Evolutionary conservation across 768 basidiomycete genomes (phyloP).

Genomic region (Suillus tomentosus): DNA sequence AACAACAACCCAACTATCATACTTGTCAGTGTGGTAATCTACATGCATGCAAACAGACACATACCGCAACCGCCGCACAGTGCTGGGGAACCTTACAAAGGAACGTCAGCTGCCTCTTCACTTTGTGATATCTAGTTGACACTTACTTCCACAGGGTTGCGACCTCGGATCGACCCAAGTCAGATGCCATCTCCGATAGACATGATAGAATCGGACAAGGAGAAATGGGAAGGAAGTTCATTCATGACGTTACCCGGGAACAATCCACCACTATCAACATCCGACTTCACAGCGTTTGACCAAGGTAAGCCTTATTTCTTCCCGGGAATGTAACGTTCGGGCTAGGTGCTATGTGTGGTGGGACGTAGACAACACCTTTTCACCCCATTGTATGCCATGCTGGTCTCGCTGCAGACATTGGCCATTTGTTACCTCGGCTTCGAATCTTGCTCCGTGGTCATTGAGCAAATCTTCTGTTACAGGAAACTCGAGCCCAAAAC

Average conservation of each 20-base stretch:
- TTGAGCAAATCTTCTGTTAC: slow-evolving; percentile 6
- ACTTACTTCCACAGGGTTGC: slow-evolving; percentile 53
- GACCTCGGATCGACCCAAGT: slow-evolving; percentile 79
- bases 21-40: not conserved
- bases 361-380: not conserved
- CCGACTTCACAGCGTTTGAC: slow-evolving; percentile 88
- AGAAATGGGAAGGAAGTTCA: slow-evolving; percentile 70
- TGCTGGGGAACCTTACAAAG: slow-evolving; percentile 51
- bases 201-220: slow-evolving; percentile 75
- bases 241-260: slow-evolving; percentile 63
- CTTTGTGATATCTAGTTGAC: slow-evolving; percentile 10
- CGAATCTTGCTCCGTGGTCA: not conserved
- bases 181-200: slow-evolving; percentile 94
- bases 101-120: slow-evolving; percentile 22
- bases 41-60: slow-evolving; percentile 22
- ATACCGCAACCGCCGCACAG: slow-evolving; percentile 65
- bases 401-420: not conserved
- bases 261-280: slow-evolving; percentile 81
- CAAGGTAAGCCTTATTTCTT: slow-evolving; percentile 56
- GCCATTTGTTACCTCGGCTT: not conserved
- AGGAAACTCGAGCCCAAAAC: slow-evolving; percentile 93
- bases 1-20: not conserved
- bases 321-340: not conserved
- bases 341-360: not conserved
- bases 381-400: not conserved